phyloP scores from a whole-genome alignment of 2,329 filamentous ascomycete genomes.

The Hawksworthiomyces lignivorus region DNA sequence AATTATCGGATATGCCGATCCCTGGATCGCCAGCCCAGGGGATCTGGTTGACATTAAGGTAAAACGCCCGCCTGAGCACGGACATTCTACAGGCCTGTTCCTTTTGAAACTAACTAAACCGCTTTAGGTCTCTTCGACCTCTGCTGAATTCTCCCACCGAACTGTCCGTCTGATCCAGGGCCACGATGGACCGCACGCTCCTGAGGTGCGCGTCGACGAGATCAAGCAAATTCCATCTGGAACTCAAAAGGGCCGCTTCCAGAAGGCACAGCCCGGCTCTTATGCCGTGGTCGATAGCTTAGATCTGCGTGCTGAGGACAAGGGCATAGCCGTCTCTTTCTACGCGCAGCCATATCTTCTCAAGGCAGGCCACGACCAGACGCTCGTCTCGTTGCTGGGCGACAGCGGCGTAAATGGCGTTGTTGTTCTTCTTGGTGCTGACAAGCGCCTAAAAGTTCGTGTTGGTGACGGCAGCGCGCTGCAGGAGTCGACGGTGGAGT shows the following conservation, averaged over 20 bases:
- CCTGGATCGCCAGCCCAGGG: conserved; percentile 5
- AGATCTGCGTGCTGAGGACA: no score
- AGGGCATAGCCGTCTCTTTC: no score
- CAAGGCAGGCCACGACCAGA: not conserved
- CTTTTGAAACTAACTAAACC: not conserved
- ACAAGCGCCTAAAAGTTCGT: not conserved
- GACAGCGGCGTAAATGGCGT: not conserved
- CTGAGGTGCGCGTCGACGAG: not conserved
- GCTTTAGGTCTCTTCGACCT: not conserved
- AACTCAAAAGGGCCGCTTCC: not conserved
- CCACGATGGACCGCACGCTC: not conserved
- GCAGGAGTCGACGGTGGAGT: not conserved
- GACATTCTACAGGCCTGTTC: not conserved
- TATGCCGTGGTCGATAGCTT: not conserved
- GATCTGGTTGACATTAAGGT: conserved; percentile 1
- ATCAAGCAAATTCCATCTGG: not conserved
- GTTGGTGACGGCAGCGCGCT: not conserved
- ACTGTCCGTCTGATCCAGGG: conserved; percentile 1
- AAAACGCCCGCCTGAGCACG: no score
- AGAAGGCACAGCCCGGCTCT: not conserved
- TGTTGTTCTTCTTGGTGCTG: not conserved
- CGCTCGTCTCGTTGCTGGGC: not conserved
- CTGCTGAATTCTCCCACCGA: not conserved
- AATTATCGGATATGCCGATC: conserved; percentile 4
- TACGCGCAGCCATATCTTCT: not conserved